Evolutionary conservation across 129 eudicot genomes (phyloP), one percentile per base, ranked within the genome.

Genomic region (Flaveria bidentis): DNA sequence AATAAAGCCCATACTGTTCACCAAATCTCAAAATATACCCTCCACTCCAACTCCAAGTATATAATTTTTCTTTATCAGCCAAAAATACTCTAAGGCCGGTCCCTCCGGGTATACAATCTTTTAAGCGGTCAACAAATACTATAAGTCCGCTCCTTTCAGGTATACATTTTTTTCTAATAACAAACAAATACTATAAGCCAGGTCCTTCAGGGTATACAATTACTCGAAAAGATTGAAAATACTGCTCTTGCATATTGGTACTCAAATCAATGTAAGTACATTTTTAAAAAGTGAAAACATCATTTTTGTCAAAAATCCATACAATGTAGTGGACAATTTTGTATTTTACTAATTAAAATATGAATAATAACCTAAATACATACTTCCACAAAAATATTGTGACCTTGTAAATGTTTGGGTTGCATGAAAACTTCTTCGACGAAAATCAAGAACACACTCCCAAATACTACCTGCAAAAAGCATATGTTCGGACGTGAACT

Each of bases 21-120:
- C 22, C 26, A 39, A 14, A 44, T 72, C 4, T 61, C 25, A 72
- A 52, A 60, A 61, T 3, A 6, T 8, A 49, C 73, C 78, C 76
- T 68, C 26, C 14, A 41, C 3, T 20, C 22, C 22, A 20, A 41
- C 3, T 20, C 22, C 22, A 20, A 20, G 73, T 71, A 22, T 71
- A 36, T 5, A 36, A 36, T 36, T 36, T 36, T 36, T 36, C 7
- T 36, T 30, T 5, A 36, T 5, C 7, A 1, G 7, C 41, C 41
- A 36, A 5, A 5, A 36, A 36, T 36, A 36, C 41, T 36, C 5
- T 36, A 5, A 36, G 7, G 7, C 6, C 41, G 1, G 7, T 36
- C 7, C 7, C 41, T 36, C 7, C 41, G 7, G 41, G 41, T 5
- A 36, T 36, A 36, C 22, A 76, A 17, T 15, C 11, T 30, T 30